Base-by-base conservation (phyloP, 306 rosid genomes). In the Cicer chorassanicum region DNA sequence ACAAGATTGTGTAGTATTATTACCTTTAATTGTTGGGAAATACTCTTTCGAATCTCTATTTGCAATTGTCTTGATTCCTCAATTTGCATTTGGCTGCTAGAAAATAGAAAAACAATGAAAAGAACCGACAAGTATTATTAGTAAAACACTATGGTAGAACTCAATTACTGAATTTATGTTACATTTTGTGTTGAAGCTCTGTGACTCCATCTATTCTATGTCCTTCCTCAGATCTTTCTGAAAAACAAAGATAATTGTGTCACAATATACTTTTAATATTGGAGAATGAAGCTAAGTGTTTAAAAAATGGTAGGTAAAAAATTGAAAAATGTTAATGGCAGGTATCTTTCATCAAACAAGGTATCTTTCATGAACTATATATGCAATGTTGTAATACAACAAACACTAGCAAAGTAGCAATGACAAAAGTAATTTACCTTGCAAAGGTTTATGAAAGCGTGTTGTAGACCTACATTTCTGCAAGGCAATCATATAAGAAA, bases 11-110 rank as follows among this genome's bases (percentile, higher is more conserved):
- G 2, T 11, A 2, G 8, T 42, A 42, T 29, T 29, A 9, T 34
- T 59, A 86, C 89, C 89, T 83, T 78, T 57, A 77, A 68, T 71
- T 86, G 89, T 46, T 83, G 81, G 12, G 39, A 54, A 70, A 86
- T 78, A 40, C 82, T 78, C 46, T 42, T 83, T 72, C 72, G 53
- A 24, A 81, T 79, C 50, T 86, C 87, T 65, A 71, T 60, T 19
- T 86, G 89, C 13, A 86, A 67, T 49, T 78, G 67, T 3, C 41
- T 41, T 48, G 87, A 71, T 56, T 83, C 87, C 78, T 80, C 83
- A 11, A 86, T 83, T 83, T 83, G 82, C 78, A 29, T 78, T 1
- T 68, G 73, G 68, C 87, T 86, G 72, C 48, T 12, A 59, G 60
- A 19, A 68, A 72, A 24, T 16, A 36, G n/a, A 38, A 57, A 40